These are phyloP conservation scores for Starmerella floricola DNA, from an alignment of 805 yeast species.

Conservation along the genomic window DNA sequence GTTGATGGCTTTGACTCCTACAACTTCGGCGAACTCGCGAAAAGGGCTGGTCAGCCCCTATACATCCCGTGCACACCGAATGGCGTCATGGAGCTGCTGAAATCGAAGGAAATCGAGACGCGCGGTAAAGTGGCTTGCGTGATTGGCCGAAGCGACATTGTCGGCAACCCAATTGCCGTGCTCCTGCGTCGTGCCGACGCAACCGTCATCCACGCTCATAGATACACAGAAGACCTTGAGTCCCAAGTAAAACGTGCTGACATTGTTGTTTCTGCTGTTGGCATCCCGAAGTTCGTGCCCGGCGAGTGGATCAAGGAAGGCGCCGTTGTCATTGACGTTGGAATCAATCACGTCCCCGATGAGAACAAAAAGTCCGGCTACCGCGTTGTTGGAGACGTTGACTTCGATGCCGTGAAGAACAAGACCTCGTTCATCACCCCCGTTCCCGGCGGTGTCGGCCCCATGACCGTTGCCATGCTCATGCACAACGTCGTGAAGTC, in stretches of 20 bases:
- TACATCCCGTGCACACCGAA: slow-evolving; percentile 93
- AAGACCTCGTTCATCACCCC: slow-evolving; percentile 71
- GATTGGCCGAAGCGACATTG: slow-evolving; percentile 92
- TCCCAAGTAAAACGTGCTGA: slow-evolving; percentile 58
- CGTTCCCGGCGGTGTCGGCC: slow-evolving; percentile 99
- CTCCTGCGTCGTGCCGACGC: slow-evolving; percentile 65
- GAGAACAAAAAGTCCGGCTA: slow-evolving; percentile 60
- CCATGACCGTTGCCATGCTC: slow-evolving; percentile 97
- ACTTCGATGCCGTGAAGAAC: slow-evolving; percentile 48
- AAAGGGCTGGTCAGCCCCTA: slow-evolving; percentile 69
- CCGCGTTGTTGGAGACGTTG: slow-evolving; percentile 87
- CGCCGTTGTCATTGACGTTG: slow-evolving; percentile 87
- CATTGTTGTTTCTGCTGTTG: slow-evolving; percentile 88
- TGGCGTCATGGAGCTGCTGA: slow-evolving; percentile 73
- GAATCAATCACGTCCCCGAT: slow-evolving; percentile 80
- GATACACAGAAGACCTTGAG: slow-evolving; percentile 55
- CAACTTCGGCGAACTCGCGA: slow-evolving; percentile 84
- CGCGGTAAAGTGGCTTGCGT: slow-evolving; percentile 80
- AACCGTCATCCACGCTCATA: slow-evolving; percentile 81
- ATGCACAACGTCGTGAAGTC: slow-evolving; percentile 72
- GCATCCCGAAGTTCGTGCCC: slow-evolving; percentile 67
- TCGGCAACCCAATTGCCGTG: slow-evolving; percentile 85
- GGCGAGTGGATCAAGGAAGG: slow-evolving; percentile 81
- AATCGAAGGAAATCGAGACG: slow-evolving; percentile 50
- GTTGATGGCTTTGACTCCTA: slow-evolving; percentile 89